Conservation (phyloP, 2,329 filamentous ascomycete genomes). For the Aulographum hederae region DNA sequence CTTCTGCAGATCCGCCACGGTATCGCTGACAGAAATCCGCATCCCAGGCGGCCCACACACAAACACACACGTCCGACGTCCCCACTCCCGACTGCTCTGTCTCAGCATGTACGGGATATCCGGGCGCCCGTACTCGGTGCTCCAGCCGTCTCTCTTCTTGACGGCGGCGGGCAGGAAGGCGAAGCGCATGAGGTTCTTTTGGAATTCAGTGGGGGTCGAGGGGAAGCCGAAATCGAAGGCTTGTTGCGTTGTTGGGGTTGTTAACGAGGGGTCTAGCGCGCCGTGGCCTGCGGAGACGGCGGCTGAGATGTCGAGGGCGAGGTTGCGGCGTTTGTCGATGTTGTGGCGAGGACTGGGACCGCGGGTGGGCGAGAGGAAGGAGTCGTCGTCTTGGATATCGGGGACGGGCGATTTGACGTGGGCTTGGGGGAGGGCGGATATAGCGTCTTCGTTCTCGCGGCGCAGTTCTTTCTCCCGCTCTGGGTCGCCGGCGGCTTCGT, state of each 20-base stretch:
- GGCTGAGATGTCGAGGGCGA: slow-evolving; percentile 13
- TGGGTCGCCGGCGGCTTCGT: slow-evolving; percentile 61
- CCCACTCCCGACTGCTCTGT: slow-evolving; percentile 63
- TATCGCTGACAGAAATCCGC: slow-evolving; percentile 73
- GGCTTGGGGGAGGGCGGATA: slow-evolving; percentile 58
- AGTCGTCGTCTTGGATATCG: slow-evolving; percentile 4
- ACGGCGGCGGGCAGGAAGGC: slow-evolving; percentile 48
- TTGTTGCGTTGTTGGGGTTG: slow-evolving; percentile 8
- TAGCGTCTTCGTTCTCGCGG: slow-evolving; percentile 65
- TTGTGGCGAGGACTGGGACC: slow-evolving; percentile 12
- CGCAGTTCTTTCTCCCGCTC: slow-evolving; percentile 67
- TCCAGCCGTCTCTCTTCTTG: slow-evolving; percentile 55
- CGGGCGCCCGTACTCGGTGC: slow-evolving; percentile 78
- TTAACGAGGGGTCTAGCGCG: slow-evolving; percentile 21
- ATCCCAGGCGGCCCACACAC: slow-evolving; percentile 81
- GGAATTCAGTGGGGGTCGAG: slow-evolving; percentile 67
- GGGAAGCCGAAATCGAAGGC: slow-evolving; percentile 49
- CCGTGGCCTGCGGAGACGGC: not conserved
- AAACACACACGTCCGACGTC: slow-evolving; percentile 70
- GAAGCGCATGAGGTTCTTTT: slow-evolving; percentile 79
- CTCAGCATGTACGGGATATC: slow-evolving; percentile 75
- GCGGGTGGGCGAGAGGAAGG: not conserved
- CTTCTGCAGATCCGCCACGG: slow-evolving; percentile 65
- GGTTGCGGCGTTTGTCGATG: slow-evolving; percentile 21
- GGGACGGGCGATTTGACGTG: slow-evolving; percentile 16